A percentile compares a stretch with the other conserved stretches of the same genome.
phyloP scores from a whole-genome alignment of 2,329 filamentous ascomycete species.

The Fusarium sacchari region DNA sequence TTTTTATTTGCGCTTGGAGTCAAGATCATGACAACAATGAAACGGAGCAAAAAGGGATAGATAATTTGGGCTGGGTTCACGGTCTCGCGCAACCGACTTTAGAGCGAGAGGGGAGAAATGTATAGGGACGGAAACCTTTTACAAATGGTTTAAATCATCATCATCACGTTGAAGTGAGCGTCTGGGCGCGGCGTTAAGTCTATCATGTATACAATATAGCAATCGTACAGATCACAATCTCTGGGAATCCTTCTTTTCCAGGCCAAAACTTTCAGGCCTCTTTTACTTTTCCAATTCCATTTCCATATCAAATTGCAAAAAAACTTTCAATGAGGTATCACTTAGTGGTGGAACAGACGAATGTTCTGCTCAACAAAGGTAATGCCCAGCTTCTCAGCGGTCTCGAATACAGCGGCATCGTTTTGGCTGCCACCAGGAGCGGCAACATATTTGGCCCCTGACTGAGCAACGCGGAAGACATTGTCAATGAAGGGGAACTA shows the following conservation, averaged over 20 bases:
- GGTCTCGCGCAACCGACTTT: slow-evolving; percentile 8
- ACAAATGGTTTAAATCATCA: slow-evolving; percentile 25
- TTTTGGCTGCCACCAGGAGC: slow-evolving; percentile 92
- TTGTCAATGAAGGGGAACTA: slow-evolving; percentile 99
- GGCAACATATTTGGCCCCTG: slow-evolving; percentile 94
- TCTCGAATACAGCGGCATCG: slow-evolving; percentile 83
- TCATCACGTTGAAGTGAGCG: slow-evolving; percentile 41
- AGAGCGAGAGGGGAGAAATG: slow-evolving; percentile 5
- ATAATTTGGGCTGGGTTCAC: not conserved
- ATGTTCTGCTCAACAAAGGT: slow-evolving; percentile 96
- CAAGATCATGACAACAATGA: slow-evolving; percentile 1
- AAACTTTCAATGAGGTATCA: slow-evolving; percentile 24
- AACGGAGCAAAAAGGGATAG: slow-evolving; percentile 31
- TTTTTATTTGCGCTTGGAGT: slow-evolving; percentile 14
- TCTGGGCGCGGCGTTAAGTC: slow-evolving; percentile 36
- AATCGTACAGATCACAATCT: slow-evolving; percentile 28
- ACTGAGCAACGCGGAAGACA: slow-evolving; percentile 88
- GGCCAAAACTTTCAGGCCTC: not conserved
- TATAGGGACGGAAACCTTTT: not conserved
- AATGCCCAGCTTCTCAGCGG: slow-evolving; percentile 90
- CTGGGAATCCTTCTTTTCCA: slow-evolving; percentile 15
- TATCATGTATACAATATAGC: slow-evolving; percentile 39
- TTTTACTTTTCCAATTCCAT: slow-evolving; percentile 21
- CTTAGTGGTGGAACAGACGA: slow-evolving; percentile 55
- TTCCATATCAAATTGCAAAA: slow-evolving; percentile 17